Percentiles rank a stretch among this genome's conserved stretches.
These are phyloP conservation scores for Nannochloropsis salina DNA, from an alignment of 108 stramenopile species.

Conservation along the genomic window DNA sequence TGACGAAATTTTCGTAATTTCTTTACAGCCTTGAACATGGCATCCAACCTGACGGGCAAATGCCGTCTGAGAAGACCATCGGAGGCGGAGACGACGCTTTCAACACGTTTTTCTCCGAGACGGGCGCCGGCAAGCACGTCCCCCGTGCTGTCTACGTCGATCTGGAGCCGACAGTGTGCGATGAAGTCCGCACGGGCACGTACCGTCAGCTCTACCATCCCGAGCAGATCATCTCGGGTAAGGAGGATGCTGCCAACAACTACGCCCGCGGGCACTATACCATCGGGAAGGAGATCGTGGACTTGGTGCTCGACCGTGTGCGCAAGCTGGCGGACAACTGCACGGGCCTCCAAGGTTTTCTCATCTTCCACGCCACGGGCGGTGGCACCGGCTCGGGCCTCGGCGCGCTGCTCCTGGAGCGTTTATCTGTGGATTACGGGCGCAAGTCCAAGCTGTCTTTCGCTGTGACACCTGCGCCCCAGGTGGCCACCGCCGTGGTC, in stretches of 20 bases:
- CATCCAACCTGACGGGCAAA: slow-evolving; percentile 86
- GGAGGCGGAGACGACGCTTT: slow-evolving; percentile 67
- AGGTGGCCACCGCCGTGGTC: slow-evolving; percentile 70
- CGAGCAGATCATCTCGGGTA: slow-evolving; percentile 97
- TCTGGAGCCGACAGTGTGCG: slow-evolving; percentile 91
- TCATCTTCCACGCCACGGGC: slow-evolving; percentile 97
- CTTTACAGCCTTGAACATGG: slow-evolving; percentile 90
- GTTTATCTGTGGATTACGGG: slow-evolving; percentile 94
- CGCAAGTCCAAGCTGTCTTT: slow-evolving; percentile 98
- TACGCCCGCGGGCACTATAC: slow-evolving; percentile 99
- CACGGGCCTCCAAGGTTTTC: slow-evolving; percentile 97
- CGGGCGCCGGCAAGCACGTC: slow-evolving; percentile 92
- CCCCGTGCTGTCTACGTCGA: slow-evolving; percentile 95
- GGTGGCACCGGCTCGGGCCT: slow-evolving; percentile 98
- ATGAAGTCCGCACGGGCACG: slow-evolving; percentile 67
- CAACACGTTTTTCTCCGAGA: slow-evolving; percentile 96
- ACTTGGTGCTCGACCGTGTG: slow-evolving; percentile 93
- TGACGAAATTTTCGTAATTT: too few relatives aligned
- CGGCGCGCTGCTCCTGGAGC: slow-evolving; percentile 94
- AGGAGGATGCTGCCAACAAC: slow-evolving; percentile 99
- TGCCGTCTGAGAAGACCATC: slow-evolving; percentile 72
- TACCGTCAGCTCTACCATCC: slow-evolving; percentile 93
- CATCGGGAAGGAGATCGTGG: slow-evolving; percentile 95
- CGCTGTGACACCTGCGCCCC: slow-evolving; percentile 73
- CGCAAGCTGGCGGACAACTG: slow-evolving; percentile 98